Evolutionary conservation across 805 yeast genomes (phyloP), one percentile per base, ranked within the genome.

Genomic region (Teunomyces stri): DNA sequence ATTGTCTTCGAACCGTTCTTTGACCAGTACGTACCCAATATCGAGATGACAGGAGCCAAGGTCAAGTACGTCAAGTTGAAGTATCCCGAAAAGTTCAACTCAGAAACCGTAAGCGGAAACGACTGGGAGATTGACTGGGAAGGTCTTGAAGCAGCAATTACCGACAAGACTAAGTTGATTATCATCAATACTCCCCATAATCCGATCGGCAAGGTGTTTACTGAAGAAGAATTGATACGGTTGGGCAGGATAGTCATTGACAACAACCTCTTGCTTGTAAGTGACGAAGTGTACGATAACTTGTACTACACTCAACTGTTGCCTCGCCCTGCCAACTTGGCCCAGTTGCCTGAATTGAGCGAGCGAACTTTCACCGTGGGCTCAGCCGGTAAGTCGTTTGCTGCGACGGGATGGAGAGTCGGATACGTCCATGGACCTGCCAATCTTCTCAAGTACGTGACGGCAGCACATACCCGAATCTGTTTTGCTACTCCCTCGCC

Each of bases 331-430:
- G 96, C 97, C 1, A 81, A 89, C 2, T 70, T 92, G 46, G 74
- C 84, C 4, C 44, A 49, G 7, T 66, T 72, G 52, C 91, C 92
- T 4, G 96, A 90, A 58, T 78, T 90, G 50, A 84, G 80, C 22
- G 80, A 81, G 48, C 74, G 90, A 59, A 89, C 97, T 0, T 70
- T 94, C 47, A 85, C 97, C 3, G 95, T 94, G 18, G 98, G 98
- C 1, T 89, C 97, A 25, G 99, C 97, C 5, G 99, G 99, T 53
- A 94, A 94, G 68, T 83, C 96, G 0, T 94, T 94, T 72, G 96
- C 97, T n/a, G 96, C 96, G 38, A 94, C 99, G 10, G 99, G 99
- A 45, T 94, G 98, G 97, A 84, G 99, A 74, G 80, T 94, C 45
- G 99, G 99, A 46, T 94, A 96, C 95, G 78, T 92, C 33, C 84